Evolutionary conservation across 495 filamentous ascomycete species (phyloP), one percentile per base, ranked within the genome.

Genomic region (Trichoderma erinaceum): DNA sequence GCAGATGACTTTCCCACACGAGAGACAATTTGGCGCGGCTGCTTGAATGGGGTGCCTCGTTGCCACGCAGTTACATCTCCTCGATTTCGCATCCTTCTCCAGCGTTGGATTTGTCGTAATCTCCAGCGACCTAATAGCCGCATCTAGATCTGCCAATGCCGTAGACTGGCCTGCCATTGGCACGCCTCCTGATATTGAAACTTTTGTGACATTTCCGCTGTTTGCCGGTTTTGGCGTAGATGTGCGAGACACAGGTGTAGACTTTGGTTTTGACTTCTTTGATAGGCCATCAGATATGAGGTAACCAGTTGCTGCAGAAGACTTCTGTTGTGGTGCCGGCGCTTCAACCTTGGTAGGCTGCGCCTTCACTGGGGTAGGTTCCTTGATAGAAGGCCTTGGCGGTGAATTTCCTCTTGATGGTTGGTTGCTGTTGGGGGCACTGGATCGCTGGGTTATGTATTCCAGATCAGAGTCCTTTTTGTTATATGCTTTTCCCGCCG

Each of bases 1-100:
- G 76, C 95, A 99, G 66, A 98, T 89, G n/a, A 99, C 92, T 77
- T 98, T 97, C 66, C 95, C 95, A 75, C 95, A 99, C 70, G 85
- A 88, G 23, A 95, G 80, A 70, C 95, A 99, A 75, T 98, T 99
- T 3, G 96, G 95, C 0, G 93, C 91, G 0, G 93, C 91, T 12
- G 84, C 84, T 13, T 97, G 87, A 12, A 97, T 81, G 4, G 96
- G 90, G 72, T 99, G 95, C 2, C 91, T 84, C 3, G 89, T 83
- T 0, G 90, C 95, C 69, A 92, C 90, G 79, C 95, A 99, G 72
- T 86, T 88, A 75, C 95, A 99, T 69, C 84, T 84, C 46, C 89
- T 85, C 15, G 84, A 77, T 61, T 83, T 80, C 35, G 82, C 67
- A 65, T 81, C 80, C 12, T 80, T 77, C 13, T 78, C 72, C 21